These are phyloP conservation scores for Candida insectalens DNA, from an alignment of 805 yeast species.

Conservation along the genomic window DNA sequence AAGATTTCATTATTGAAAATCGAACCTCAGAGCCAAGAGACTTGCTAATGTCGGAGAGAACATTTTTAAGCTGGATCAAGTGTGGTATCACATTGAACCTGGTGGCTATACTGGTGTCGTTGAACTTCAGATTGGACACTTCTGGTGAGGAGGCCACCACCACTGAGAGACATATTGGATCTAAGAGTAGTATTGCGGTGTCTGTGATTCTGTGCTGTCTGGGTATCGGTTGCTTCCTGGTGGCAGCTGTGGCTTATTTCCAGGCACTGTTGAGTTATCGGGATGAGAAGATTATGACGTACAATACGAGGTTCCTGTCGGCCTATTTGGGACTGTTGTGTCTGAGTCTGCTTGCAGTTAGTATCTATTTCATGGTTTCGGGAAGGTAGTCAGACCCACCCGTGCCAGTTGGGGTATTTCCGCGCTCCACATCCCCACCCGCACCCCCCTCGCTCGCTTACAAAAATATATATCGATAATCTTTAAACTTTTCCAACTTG, in stretches of 20 bases:
- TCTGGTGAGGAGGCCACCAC: conserved; percentile 6
- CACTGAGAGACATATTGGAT: too few relatives aligned
- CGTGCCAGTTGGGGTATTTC: too few relatives aligned
- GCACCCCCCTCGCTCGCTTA: too few relatives aligned
- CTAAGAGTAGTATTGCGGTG: conserved; percentile 13
- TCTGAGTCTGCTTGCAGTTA: conserved; percentile 4
- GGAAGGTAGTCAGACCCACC: conserved; percentile 1
- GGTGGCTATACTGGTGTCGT: conserved; percentile 35
- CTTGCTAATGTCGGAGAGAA: conserved; percentile 43
- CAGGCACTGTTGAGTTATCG: conserved; percentile 35
- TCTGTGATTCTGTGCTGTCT: conserved; percentile 26
- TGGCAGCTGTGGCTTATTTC: conserved; percentile 33
- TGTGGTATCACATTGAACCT: conserved; percentile 35
- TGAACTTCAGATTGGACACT: conserved; percentile 35
- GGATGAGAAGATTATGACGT: conserved; percentile 29
- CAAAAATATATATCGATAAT: too few relatives aligned
- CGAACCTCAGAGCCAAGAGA: conserved; percentile 44
- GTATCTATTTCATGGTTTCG: conserved; percentile 5
- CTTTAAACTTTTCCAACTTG: too few relatives aligned
- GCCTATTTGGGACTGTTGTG: conserved; percentile 3
- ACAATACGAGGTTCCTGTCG: conserved; percentile 25
- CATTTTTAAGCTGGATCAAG: conserved; percentile 38
- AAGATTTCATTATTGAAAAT: conserved; percentile 23
- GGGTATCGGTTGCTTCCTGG: conserved; percentile 27
- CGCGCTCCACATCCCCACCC: too few relatives aligned